Evolutionary conservation across 106 monocot species (phyloP).

Genomic region (Dactylorhiza incarnata): DNA sequence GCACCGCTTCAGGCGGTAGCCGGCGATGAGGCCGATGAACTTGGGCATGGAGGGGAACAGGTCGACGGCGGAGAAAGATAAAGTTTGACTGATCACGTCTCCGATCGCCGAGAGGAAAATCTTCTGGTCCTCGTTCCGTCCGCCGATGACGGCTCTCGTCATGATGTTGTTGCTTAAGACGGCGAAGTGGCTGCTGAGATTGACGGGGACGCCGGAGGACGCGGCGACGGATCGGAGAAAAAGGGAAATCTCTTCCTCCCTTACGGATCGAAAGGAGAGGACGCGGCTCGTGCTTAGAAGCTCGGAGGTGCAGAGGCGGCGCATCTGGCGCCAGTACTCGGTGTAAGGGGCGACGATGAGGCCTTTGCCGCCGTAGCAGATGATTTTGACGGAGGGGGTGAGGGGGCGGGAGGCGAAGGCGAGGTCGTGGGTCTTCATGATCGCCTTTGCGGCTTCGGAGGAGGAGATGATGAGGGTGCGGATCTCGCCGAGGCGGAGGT

Average conservation of each 20-base stretch:
- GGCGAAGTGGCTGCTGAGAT: not conserved
- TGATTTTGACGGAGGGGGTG: not conserved
- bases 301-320: conserved; percentile 1
- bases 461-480: not conserved
- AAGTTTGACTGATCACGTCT: not conserved
- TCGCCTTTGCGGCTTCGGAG: not conserved
- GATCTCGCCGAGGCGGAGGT: not conserved
- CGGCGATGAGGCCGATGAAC: not conserved
- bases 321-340: conserved; percentile 10
- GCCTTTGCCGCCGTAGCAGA: conserved; percentile 15
- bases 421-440: conserved; percentile 15
- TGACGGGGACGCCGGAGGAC: not conserved
- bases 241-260: not conserved
- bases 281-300: not conserved
- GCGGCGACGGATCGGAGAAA: not conserved
- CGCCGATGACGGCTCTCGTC: not conserved
- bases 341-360: conserved; percentile 13
- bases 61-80: not conserved
- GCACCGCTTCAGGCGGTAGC: not conserved
- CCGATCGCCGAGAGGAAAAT: not conserved
- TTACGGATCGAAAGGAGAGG: not conserved
- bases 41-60: conserved; percentile 10
- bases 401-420: conserved; percentile 6
- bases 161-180: conserved; percentile 1
- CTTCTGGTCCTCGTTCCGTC: not conserved